phyloP scores from a whole-genome alignment of 1,284 basidiomycete species.

The Cutaneotrichosporon cavernicola region DNA sequence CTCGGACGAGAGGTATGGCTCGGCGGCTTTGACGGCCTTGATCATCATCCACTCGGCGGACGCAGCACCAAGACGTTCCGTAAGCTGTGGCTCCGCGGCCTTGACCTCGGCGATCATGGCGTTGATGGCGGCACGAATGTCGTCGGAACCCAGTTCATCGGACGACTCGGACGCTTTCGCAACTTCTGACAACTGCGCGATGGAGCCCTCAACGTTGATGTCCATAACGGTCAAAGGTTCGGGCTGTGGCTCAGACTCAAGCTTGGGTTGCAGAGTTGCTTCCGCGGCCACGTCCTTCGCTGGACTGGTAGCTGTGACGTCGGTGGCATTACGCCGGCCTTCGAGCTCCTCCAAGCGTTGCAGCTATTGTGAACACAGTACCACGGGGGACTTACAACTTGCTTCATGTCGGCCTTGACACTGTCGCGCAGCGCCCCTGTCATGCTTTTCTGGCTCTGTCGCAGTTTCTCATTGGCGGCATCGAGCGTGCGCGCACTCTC shows the following conservation, averaged over 20 bases:
- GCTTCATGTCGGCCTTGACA: constrained; percentile 3
- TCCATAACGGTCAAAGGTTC: constrained; percentile 1
- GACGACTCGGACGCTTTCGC: background rate
- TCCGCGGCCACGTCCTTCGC: background rate
- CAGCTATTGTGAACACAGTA: background rate
- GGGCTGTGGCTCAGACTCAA: background rate
- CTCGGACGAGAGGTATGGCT: background rate
- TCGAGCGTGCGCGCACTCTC: background rate
- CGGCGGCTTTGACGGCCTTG: constrained; percentile 6
- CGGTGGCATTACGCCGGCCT: background rate
- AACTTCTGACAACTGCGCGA: background rate
- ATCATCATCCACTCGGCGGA: constrained; percentile 6
- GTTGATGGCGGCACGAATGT: background rate
- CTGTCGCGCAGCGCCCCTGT: background rate
- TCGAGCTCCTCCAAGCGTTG: background rate
- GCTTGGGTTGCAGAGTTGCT: background rate
- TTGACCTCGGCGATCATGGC: constrained; percentile 1
- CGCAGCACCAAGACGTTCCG: background rate
- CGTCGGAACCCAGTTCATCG: background rate
- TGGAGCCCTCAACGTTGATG: background rate
- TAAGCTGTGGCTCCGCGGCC: background rate
- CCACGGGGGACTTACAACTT: background rate
- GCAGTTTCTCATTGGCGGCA: constrained; percentile 1
- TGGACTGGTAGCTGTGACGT: background rate
- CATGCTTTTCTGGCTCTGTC: constrained; percentile 7